These are phyloP conservation scores for Monilinia aucupariae DNA, from an alignment of 2,329 filamentous ascomycete species.

Conservation along the genomic window DNA sequence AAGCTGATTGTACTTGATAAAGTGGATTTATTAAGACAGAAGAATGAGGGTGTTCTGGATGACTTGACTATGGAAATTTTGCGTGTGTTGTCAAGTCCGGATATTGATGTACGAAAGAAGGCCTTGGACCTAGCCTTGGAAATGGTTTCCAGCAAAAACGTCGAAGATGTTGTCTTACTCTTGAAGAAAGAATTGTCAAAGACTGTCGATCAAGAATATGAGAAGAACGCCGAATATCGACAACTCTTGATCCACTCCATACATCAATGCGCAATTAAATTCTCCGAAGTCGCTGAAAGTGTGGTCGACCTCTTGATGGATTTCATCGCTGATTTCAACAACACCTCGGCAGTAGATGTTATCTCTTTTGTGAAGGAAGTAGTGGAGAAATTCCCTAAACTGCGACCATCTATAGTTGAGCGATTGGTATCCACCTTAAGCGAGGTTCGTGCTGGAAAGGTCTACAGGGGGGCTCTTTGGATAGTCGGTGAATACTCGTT, in stretches of 20 bases:
- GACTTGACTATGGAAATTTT: constrained; percentile 96
- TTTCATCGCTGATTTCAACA: constrained; percentile 98
- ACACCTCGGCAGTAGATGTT: constrained; percentile 91
- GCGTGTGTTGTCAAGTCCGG: constrained; percentile 87
- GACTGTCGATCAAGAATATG: constrained; percentile 96
- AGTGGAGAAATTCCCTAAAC: constrained; percentile 91
- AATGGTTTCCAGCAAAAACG: constrained; percentile 98
- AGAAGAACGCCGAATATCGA: constrained; percentile 95
- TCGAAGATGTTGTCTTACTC: constrained; percentile 92
- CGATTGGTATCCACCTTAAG: constrained; percentile 83
- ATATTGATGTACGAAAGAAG: constrained; percentile 92
- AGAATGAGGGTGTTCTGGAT: constrained; percentile 86
- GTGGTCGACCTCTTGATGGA: constrained; percentile 98
- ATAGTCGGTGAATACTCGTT: constrained; percentile 96
- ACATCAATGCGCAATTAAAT: constrained; percentile 97
- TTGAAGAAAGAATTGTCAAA: constrained; percentile 97
- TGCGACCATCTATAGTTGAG: constrained; percentile 80
- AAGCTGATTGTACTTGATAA: constrained; percentile 97
- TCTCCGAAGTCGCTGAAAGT: constrained; percentile 94
- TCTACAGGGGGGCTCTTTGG: constrained; percentile 95
- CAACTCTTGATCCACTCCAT: constrained; percentile 95
- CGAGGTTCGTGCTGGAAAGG: constrained; percentile 93
- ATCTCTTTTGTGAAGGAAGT: constrained; percentile 99
- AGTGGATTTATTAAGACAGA: constrained; percentile 78
- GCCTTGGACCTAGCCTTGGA: constrained; percentile 85